Evolutionary conservation across 2,329 filamentous ascomycete species (phyloP).

Genomic region (Xenoacremonium recifei): DNA sequence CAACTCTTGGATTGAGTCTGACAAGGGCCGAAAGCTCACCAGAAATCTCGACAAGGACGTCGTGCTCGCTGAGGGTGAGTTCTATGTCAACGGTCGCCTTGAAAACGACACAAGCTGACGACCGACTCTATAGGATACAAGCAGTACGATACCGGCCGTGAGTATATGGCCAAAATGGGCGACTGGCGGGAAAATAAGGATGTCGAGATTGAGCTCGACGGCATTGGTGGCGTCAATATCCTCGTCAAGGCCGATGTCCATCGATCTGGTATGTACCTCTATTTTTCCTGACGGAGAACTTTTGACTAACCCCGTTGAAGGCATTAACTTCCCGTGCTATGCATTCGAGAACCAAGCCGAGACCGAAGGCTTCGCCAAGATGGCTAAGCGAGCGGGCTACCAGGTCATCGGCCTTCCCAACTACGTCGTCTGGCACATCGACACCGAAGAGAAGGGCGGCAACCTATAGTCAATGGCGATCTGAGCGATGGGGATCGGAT

Average conservation of each 20-base stretch:
- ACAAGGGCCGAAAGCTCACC: slow-evolving; percentile 76
- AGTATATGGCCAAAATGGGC: slow-evolving; percentile 87
- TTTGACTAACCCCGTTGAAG: too few species aligned
- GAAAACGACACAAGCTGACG: neutral
- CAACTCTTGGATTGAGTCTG: slow-evolving; percentile 97
- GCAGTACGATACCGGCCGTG: slow-evolving; percentile 86
- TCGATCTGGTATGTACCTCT: slow-evolving; percentile 70
- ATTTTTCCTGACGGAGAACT: too few species aligned
- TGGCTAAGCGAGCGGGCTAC: slow-evolving; percentile 96
- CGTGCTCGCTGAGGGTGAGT: slow-evolving; percentile 82
- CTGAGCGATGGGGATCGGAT: slow-evolving; percentile 6
- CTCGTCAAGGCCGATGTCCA: slow-evolving; percentile 98
- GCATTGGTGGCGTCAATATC: slow-evolving; percentile 95
- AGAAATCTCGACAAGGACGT: slow-evolving; percentile 72
- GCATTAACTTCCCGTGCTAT: slow-evolving; percentile 96
- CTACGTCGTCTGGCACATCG: slow-evolving; percentile 98
- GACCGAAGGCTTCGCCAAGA: slow-evolving; percentile 97
- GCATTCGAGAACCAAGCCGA: slow-evolving; percentile 98
- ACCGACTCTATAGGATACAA: slow-evolving; percentile 67
- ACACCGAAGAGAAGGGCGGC: slow-evolving; percentile 90
- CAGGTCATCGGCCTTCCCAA: slow-evolving; percentile 90
- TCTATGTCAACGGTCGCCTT: too few species aligned
- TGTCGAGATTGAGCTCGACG: slow-evolving; percentile 87
- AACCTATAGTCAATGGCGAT: slow-evolving; percentile 51
- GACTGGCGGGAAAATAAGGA: slow-evolving; percentile 92